Evolutionary conservation across 805 yeast genomes (phyloP).

Genomic region (Ogataea methylovora): DNA sequence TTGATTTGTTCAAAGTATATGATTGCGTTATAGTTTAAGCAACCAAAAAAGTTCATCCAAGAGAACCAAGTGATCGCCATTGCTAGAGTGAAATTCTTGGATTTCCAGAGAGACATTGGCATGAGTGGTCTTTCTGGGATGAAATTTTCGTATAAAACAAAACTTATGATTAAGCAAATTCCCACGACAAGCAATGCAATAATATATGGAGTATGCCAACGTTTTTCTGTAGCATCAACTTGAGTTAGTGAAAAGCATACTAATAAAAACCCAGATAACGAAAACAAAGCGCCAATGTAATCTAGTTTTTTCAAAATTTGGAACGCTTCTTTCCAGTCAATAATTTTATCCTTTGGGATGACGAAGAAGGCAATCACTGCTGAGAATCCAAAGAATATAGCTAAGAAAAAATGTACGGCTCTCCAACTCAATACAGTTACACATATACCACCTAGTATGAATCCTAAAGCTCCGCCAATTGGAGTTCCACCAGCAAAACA

Average conservation of each 20-base stretch:
- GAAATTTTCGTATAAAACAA: slow-evolving; percentile 31
- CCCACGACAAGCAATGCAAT: slow-evolving; percentile 36
- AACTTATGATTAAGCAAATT: slow-evolving; percentile 21
- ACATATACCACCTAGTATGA: slow-evolving; percentile 37
- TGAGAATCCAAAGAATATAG: slow-evolving; percentile 28
- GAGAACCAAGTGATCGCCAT: slow-evolving; percentile 29
- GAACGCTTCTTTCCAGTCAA: slow-evolving; percentile 18
- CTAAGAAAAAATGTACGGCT: slow-evolving; percentile 31
- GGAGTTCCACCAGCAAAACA: slow-evolving; percentile 41
- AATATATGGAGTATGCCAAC: slow-evolving; percentile 42
- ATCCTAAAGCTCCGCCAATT: slow-evolving; percentile 36
- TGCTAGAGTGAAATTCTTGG: slow-evolving; percentile 29
- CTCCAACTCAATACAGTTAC: slow-evolving; percentile 33
- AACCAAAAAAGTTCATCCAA: slow-evolving; percentile 38
- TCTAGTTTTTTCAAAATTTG: slow-evolving; percentile 24
- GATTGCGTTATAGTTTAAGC: slow-evolving; percentile 30
- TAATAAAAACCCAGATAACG: slow-evolving; percentile 31
- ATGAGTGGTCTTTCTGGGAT: slow-evolving; percentile 36
- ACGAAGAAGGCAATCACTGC: slow-evolving; percentile 14
- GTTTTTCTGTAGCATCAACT: slow-evolving; percentile 29
- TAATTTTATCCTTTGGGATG: slow-evolving; percentile 29
- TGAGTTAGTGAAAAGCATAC: slow-evolving; percentile 38
- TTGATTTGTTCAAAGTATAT: slow-evolving; percentile 35
- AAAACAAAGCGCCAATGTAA: slow-evolving; percentile 35
- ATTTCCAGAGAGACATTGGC: slow-evolving; percentile 37